Evolutionary conservation across 257 asterid species (phyloP), one percentile per base, ranked within the genome.

Genomic region (Salvia rosmarinus): DNA sequence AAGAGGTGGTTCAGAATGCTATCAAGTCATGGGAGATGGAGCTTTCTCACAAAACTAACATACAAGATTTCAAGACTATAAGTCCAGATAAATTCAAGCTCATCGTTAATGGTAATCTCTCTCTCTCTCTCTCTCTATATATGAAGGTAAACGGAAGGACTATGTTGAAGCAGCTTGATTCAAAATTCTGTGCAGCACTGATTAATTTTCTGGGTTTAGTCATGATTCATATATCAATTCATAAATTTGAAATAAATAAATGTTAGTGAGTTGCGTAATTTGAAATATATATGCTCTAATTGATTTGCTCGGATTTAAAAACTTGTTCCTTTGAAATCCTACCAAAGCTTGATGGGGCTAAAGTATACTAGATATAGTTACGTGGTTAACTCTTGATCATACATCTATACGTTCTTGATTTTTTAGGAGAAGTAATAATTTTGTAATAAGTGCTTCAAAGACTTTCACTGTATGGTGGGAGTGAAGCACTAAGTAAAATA

Each of bases 21-120:
- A 83, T 92, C 11, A 92, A 92, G 69, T 82, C 98, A 63, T 90
- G 98, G 98, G 98, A 92, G 83, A 90, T 92, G 98, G 98, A 90
- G 80, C 64, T 90, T 8, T 92, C 98, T 37, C 98, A 92, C 88
- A 92, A 92, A 83, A 87, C 86, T 30, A 80, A 89, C 0, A 40
- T 87, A 3, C 79, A 84, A 75, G 96, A 92, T 64, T 87, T 92
- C 85, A 90, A 75, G 81, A 90, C 89, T 16, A 85, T 92, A 9
- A 88, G 80, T 50, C 96, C 96, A 0, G 82, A 88, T 2, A 88
- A 90, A 63, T 92, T 92, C 90, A 88, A 81, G 68, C 93, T 92
- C 79, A 74, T 90, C 14, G 93, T 92, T 50, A 92, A 92, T 71
- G 98, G 98, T 92, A 80, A 2, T 23, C 16, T 13, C 49, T 14